Conservation (phyloP, 345 rosid genomes). For the Citrus medica region DNA sequence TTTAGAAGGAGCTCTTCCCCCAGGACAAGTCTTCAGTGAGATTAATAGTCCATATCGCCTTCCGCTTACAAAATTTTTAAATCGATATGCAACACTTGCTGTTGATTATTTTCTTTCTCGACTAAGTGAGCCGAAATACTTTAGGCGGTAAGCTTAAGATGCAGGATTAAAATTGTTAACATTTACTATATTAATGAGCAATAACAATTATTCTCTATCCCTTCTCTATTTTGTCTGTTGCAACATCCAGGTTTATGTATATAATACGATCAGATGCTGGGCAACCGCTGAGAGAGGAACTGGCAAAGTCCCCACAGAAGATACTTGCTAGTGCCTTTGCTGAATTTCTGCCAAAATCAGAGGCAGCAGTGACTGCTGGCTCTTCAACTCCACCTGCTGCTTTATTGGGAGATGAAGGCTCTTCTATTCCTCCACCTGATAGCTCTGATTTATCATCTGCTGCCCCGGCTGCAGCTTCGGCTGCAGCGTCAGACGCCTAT, state of each 20-base stretch:
- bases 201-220: neutral
- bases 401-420: slow-evolving; percentile 61
- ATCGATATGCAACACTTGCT: slow-evolving; percentile 87
- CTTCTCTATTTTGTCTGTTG: neutral
- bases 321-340: slow-evolving; percentile 87
- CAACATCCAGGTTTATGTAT: slow-evolving; percentile 82
- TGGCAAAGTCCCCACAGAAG: slow-evolving; percentile 88
- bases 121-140: slow-evolving; percentile 85
- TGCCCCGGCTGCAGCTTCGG: slow-evolving; percentile 40
- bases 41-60: slow-evolving; percentile 98
- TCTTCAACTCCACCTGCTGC: slow-evolving; percentile 61
- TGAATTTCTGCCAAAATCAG: slow-evolving; percentile 69
- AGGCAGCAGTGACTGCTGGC: slow-evolving; percentile 41
- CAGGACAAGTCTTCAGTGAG: slow-evolving; percentile 88
- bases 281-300: slow-evolving; percentile 92
- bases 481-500: slow-evolving; percentile 67
- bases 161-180: slow-evolving; percentile 9
- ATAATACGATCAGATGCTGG: slow-evolving; percentile 94
- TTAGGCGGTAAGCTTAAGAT: slow-evolving; percentile 70
- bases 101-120: slow-evolving; percentile 96
- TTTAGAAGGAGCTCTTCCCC: slow-evolving; percentile 89
- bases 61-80: slow-evolving; percentile 89
- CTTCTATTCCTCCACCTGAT: slow-evolving; percentile 50
- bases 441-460: slow-evolving; percentile 45
- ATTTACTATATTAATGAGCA: neutral